Base-by-base conservation (phyloP, 208 protist species). In the Leishmania tropica region DNA sequence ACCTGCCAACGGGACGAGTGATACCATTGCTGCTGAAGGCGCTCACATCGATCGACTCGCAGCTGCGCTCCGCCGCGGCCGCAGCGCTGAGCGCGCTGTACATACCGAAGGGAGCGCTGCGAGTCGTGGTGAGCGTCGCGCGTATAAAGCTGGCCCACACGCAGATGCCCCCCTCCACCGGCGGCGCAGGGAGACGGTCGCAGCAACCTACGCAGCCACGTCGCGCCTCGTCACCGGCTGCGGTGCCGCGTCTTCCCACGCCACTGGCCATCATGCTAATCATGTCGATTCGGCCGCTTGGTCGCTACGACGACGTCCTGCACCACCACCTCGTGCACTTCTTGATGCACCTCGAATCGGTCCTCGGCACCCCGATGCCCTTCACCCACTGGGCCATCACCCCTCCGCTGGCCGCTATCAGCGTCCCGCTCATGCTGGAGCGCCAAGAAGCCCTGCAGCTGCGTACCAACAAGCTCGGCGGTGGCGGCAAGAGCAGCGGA, bases 261-360 rank as follows among this genome's bases (percentile, higher is more conserved):
- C 90, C 95, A 6, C 79, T 96, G 28, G 90, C 91, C 28, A 81
- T 88, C 45, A 90, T 94, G 79, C 81, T 96, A 24, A 89, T 96
- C 40, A 84, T 90, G 65, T 86, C 89, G 13, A 65, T 94, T 28
- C 79, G 78, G 17, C 87, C 91, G 11, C 85, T 98, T 60, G 80
- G 82, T 42, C 81, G 85, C 78, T 89, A 89, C 65, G 87, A 81
- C 21, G 78, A 96, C 75, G 77, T 82, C 2, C 85, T 98, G 31
- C 93, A 98, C 83, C 90, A 95, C 83, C 90, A 96, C 82, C 78
- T 98, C 37, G 83, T 95, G 35, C 87, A 83, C 76, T 94, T 94
- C 58, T 85, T 98, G 40, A 47, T 90, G 17, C 83, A 93, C 75
- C 82, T 92, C 58, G 53, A 87, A 35, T 62, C 86, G 2, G 90